These are phyloP conservation scores for Neurospora sp. DNA, from an alignment of 495 filamentous ascomycete species.

Conservation along the genomic window DNA sequence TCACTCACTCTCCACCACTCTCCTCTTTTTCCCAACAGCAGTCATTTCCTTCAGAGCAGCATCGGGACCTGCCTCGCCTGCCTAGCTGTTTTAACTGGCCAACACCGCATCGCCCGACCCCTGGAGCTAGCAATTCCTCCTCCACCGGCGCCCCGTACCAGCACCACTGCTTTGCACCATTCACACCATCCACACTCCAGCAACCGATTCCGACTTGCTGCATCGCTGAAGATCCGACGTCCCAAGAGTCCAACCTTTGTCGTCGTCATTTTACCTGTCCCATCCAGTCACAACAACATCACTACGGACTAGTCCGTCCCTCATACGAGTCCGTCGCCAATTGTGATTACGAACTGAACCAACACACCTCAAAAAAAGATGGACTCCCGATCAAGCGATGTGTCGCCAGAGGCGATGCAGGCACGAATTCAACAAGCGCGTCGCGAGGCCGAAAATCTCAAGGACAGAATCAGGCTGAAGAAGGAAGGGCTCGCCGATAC, in stretches of 20 bases:
- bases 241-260: constrained; percentile 15
- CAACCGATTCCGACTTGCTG: not conserved
- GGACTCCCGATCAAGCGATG: constrained; percentile 45
- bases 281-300: constrained; percentile 16
- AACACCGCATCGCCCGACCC: constrained; percentile 14
- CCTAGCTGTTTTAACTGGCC: constrained; percentile 26
- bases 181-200: not conserved
- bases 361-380: constrained; percentile 21
- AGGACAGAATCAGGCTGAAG: constrained; percentile 98
- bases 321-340: constrained; percentile 12
- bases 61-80: constrained; percentile 12
- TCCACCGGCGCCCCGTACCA: constrained; percentile 9
- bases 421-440: constrained; percentile 87
- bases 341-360: constrained; percentile 8
- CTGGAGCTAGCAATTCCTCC: constrained; percentile 26
- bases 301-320: constrained; percentile 8
- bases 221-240: constrained; percentile 12
- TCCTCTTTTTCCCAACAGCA: constrained; percentile 18
- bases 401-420: constrained; percentile 53
- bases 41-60: constrained; percentile 26
- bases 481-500: constrained; percentile 99
- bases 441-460: constrained; percentile 94
- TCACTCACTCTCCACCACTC: constrained; percentile 15
- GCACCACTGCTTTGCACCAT: not conserved
- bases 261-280: constrained; percentile 10